Percentiles rank a stretch among this genome's conserved stretches.
Evolutionary conservation across 768 basidiomycete genomes (phyloP).

Genomic region (Auriscalpium orientale): DNA sequence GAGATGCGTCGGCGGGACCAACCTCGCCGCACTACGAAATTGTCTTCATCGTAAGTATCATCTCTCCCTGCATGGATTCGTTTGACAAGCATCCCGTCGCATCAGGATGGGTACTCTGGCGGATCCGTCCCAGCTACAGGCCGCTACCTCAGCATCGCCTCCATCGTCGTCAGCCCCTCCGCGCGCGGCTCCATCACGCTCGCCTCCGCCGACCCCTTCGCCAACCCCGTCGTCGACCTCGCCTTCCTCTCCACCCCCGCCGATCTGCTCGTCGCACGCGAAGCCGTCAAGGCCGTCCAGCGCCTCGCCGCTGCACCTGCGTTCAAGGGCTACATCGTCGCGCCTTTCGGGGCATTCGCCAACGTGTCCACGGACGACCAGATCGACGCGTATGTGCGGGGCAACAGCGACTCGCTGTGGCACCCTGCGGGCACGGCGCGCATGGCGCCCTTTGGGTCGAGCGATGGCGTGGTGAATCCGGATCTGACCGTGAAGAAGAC

Average conservation of each 20-base stretch:
- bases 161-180: slow-evolving; percentile 3
- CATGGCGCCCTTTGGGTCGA: background rate
- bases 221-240: slow-evolving; percentile 41
- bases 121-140: background rate
- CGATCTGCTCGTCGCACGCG: slow-evolving; percentile 24
- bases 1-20: slow-evolving; percentile 1
- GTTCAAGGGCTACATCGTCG: slow-evolving; percentile 25
- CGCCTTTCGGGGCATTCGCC: slow-evolving; percentile 4
- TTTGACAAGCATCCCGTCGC: background rate
- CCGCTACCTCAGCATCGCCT: slow-evolving; percentile 1
- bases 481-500: slow-evolving; percentile 11
- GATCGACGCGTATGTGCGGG: slow-evolving; percentile 1
- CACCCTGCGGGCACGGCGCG: slow-evolving; percentile 2
- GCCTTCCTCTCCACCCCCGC: slow-evolving; percentile 30
- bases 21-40: background rate
- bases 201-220: slow-evolving; percentile 38
- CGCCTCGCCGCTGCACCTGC: slow-evolving; percentile 21
- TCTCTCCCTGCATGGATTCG: background rate
- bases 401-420: background rate
- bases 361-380: slow-evolving; percentile 10
- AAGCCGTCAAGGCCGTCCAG: slow-evolving; percentile 19
- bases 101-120: background rate
- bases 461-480: slow-evolving; percentile 5
- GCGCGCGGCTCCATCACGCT: slow-evolving; percentile 29
- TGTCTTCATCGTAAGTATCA: background rate